phyloP scores from a whole-genome alignment of 2,329 filamentous ascomycete species.

The Cercospora zeina region DNA sequence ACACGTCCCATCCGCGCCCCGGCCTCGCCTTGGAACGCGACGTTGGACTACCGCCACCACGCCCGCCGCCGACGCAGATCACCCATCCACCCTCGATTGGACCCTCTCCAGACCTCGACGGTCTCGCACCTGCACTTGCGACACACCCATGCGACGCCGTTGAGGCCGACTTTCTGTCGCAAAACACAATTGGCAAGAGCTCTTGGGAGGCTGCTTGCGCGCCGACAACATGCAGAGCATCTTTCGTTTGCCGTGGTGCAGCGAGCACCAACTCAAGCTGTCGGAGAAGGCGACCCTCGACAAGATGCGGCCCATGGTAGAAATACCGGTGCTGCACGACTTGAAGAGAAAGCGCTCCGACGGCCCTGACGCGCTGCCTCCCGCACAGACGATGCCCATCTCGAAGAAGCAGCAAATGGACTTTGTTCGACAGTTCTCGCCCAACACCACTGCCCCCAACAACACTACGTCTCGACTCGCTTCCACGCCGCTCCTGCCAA shows the following conservation, averaged over 20 bases:
- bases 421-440: constrained; percentile 20
- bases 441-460: constrained; percentile 14
- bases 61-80: neutral
- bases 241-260: constrained; percentile 54
- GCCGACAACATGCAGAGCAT: constrained; percentile 51
- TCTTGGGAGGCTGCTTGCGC: constrained; percentile 34
- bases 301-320: constrained; percentile 50
- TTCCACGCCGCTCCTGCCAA: constrained; percentile 15
- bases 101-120: constrained; percentile 17
- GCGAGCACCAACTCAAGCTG: constrained; percentile 36
- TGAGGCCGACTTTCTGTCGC: constrained; percentile 29
- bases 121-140: constrained; percentile 16
- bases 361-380: constrained; percentile 45
- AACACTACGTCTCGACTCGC: constrained; percentile 1
- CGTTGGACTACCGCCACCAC: constrained; percentile 13
- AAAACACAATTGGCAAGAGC: constrained; percentile 23
- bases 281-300: constrained; percentile 39
- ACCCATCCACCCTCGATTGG: constrained; percentile 9
- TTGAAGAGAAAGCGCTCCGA: constrained; percentile 61
- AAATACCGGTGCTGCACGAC: constrained; percentile 51
- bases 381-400: constrained; percentile 25
- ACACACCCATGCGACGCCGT: constrained; percentile 28
- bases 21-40: constrained; percentile 16
- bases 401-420: constrained; percentile 38
- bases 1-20: neutral